phyloP scores from a whole-genome alignment of 1,139 yeast genomes.

The Wickerhamomyces sp. region DNA sequence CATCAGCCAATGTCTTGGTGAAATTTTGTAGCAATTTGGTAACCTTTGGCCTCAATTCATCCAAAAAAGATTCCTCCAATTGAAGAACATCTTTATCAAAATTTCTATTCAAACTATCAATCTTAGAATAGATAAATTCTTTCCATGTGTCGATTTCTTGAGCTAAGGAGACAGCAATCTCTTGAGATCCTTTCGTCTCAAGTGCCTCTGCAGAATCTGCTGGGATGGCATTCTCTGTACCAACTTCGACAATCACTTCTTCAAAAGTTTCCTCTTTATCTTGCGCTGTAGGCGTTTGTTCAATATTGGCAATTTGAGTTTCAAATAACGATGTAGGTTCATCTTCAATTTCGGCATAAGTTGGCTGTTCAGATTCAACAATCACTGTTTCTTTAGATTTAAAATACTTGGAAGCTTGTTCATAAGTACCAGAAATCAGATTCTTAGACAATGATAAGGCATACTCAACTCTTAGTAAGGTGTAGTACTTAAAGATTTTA shows the following conservation, averaged over 20 bases:
- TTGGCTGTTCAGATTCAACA: constrained; percentile 1
- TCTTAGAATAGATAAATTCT: constrained; percentile 20
- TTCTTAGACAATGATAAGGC: constrained; percentile 13
- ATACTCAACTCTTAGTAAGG: constrained; percentile 14
- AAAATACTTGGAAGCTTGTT: constrained; percentile 10
- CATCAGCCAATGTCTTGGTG: constrained; percentile 38
- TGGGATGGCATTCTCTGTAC: constrained; percentile 3
- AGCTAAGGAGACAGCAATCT: constrained; percentile 14
- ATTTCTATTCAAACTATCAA: constrained; percentile 20
- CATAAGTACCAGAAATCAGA: constrained; percentile 12
- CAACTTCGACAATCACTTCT: neutral
- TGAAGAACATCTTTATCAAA: constrained; percentile 29
- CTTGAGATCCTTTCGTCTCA: constrained; percentile 4
- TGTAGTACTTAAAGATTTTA: constrained; percentile 11
- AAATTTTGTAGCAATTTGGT: constrained; percentile 39
- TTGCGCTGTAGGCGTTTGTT: too few relatives aligned
- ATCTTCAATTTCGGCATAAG: neutral
- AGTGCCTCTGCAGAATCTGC: neutral
- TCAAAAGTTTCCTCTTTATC: too few relatives aligned
- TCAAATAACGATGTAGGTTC: neutral
- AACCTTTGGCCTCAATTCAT: constrained; percentile 33
- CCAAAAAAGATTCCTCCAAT: constrained; percentile 32
- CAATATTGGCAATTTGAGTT: neutral
- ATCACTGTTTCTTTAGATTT: constrained; percentile 1
- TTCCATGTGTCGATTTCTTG: constrained; percentile 25